These are phyloP conservation scores for Alternaria longipes DNA, from an alignment of 2,329 filamentous ascomycete genomes.

Conservation along the genomic window DNA sequence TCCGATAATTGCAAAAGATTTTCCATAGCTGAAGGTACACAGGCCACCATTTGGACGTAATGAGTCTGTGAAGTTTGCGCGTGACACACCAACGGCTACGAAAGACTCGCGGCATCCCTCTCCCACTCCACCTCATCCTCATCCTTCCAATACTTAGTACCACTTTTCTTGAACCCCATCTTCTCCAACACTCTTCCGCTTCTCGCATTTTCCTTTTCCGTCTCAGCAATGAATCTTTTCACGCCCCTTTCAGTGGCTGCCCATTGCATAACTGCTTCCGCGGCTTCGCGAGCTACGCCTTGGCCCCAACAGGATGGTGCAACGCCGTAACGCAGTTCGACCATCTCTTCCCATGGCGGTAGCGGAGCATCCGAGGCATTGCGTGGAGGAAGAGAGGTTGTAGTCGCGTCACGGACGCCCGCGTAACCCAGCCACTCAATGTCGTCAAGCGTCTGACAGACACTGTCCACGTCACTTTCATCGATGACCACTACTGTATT, in stretches of 20 bases:
- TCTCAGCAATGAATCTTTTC: constrained; percentile 32
- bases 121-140: constrained; percentile 28
- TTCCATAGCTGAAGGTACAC: too few relatives aligned
- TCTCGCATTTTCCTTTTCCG: constrained; percentile 31
- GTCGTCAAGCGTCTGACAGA: not conserved
- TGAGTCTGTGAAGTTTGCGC: not conserved
- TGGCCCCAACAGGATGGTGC: constrained; percentile 24
- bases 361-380: constrained; percentile 15
- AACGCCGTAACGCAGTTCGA: constrained; percentile 31
- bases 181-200: constrained; percentile 39
- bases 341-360: constrained; percentile 27
- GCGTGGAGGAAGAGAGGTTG: constrained; percentile 24
- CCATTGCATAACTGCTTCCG: constrained; percentile 30
- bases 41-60: too few relatives aligned
- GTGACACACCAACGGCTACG: not conserved
- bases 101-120: not conserved
- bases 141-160: constrained; percentile 28
- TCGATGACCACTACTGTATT: not conserved
- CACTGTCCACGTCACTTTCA: not conserved
- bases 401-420: constrained; percentile 29
- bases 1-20: not conserved
- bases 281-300: constrained; percentile 26
- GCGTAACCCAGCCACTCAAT: constrained; percentile 30
- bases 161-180: constrained; percentile 33
- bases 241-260: constrained; percentile 18